Evolutionary conservation across 1,284 basidiomycete species (phyloP).

Genomic region (Leccinum pachyderme): DNA sequence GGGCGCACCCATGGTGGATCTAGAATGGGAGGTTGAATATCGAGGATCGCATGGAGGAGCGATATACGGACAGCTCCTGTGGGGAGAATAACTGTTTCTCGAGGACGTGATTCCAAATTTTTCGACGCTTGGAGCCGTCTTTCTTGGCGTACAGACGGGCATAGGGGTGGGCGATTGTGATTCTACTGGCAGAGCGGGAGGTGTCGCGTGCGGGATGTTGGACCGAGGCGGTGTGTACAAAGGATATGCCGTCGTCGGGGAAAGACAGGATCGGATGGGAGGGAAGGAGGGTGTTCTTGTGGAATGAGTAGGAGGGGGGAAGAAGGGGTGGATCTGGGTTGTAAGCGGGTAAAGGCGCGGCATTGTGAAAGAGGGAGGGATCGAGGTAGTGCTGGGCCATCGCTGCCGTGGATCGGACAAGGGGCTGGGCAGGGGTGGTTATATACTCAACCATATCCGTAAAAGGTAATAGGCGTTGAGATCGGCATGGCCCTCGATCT

Average conservation of each 20-base stretch:
- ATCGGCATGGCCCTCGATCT: conserved; percentile 22
- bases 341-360: background rate
- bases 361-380: conserved; percentile 4
- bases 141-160: conserved; percentile 62
- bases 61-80: conserved; percentile 55
- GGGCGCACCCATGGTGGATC: conserved; percentile 63
- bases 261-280: conserved; percentile 10
- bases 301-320: background rate
- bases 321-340: background rate
- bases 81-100: conserved; percentile 68
- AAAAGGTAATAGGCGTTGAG: conserved; percentile 17
- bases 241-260: conserved; percentile 25
- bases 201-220: conserved; percentile 20
- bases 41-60: background rate
- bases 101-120: conserved; percentile 71
- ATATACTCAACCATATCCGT: conserved; percentile 15
- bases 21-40: conserved; percentile 22
- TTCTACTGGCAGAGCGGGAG: conserved; percentile 21
- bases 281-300: background rate
- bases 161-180: conserved; percentile 59
- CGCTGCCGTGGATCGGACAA: conserved; percentile 10
- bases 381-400: conserved; percentile 23
- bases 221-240: conserved; percentile 13
- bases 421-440: conserved; percentile 1
- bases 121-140: conserved; percentile 60